A percentile compares a stretch with the other conserved stretches of the same genome.
Evolutionary conservation across 176 grass and related monocot genomes (phyloP).

Genomic region (Tillandsia fasciculata): DNA sequence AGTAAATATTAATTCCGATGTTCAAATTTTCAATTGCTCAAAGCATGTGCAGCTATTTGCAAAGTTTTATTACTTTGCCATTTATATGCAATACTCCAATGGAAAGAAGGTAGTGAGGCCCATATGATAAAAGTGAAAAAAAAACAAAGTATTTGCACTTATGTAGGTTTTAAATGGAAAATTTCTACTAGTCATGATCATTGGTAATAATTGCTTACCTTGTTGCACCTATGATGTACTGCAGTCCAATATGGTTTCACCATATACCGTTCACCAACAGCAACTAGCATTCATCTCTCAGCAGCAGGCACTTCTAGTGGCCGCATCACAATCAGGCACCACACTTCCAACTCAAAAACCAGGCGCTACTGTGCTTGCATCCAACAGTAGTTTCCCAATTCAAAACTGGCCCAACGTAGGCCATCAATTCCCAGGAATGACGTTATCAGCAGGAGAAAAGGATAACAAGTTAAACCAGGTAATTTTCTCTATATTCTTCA

Average conservation of each 20-base stretch:
- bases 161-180: neutral
- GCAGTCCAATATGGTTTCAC: slow-evolving; percentile 32
- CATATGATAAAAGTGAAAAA: neutral
- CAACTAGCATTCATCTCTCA: slow-evolving; percentile 25
- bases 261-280: slow-evolving; percentile 39
- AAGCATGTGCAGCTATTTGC: too few species aligned
- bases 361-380: slow-evolving; percentile 7
- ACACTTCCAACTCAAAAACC: neutral
- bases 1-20: too few species aligned
- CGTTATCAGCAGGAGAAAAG: neutral
- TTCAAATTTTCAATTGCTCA: too few species aligned
- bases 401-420: slow-evolving; percentile 25
- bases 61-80: too few species aligned
- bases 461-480: slow-evolving; percentile 2
- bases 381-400: slow-evolving; percentile 10
- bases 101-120: neutral
- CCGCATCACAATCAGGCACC: slow-evolving; percentile 13
- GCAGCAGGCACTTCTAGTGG: slow-evolving; percentile 29
- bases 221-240: neutral
- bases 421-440: slow-evolving; percentile 22
- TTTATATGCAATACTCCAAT: too few species aligned
- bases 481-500: neutral
- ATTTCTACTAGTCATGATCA: neutral
- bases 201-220: neutral
- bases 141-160: neutral